phyloP scores from a whole-genome alignment of 352 stramenopile genomes.

The Pythium scleroteichum region DNA sequence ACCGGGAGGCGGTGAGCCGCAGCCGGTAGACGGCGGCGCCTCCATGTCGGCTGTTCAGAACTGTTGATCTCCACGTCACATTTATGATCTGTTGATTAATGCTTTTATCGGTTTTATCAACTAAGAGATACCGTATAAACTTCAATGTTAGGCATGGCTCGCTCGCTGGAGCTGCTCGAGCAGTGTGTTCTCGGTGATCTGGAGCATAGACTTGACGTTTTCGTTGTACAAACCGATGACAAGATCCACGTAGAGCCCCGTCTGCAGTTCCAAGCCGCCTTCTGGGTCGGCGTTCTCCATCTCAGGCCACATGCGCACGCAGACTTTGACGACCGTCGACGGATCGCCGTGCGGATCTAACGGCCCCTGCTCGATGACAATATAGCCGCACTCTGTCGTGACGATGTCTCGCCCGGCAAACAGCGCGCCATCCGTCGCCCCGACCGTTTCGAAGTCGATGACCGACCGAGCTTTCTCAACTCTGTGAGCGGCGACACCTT shows the following conservation, averaged over 20 bases:
- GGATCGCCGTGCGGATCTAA: background rate
- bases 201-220: constrained; percentile 6
- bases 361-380: background rate
- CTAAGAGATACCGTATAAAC: too few relatives aligned
- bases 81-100: too few relatives aligned
- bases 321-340: constrained; percentile 12
- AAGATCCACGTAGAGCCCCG: constrained; percentile 5
- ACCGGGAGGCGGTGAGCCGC: too few relatives aligned
- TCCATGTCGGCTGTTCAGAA: too few relatives aligned
- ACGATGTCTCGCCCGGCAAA: background rate
- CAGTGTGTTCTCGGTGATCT: constrained; percentile 12
- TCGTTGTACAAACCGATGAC: constrained; percentile 17
- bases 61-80: too few relatives aligned
- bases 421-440: background rate
- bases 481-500: background rate
- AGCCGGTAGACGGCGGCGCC: too few relatives aligned
- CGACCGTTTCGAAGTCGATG: constrained; percentile 12
- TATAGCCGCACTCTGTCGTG: background rate
- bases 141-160: too few relatives aligned
- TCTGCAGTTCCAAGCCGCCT: background rate
- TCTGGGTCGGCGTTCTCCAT: background rate
- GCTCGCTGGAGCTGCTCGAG: constrained; percentile 1
- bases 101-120: too few relatives aligned
- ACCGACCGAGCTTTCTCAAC: background rate
- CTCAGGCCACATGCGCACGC: constrained; percentile 9